Conservation (phyloP, 75 land plant genomes). For the Pinus taeda region DNA sequence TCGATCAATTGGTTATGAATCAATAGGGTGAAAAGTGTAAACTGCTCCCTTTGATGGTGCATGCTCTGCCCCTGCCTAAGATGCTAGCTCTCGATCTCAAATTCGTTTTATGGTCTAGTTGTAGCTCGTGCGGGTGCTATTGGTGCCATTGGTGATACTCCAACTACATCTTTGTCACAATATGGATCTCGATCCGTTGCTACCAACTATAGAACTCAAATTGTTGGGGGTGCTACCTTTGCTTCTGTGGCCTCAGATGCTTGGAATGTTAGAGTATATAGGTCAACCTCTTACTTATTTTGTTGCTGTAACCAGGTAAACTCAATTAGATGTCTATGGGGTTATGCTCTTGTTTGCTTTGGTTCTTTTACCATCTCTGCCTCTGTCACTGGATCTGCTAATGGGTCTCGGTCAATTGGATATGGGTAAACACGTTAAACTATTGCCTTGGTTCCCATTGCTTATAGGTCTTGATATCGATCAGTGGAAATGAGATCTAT, state of each 20-base stretch:
- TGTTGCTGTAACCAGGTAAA: background rate
- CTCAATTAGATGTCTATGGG: background rate
- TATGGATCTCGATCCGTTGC: background rate
- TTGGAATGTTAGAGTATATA: background rate
- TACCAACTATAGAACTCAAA: background rate
- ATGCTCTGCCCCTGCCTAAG: background rate
- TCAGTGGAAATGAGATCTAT: background rate
- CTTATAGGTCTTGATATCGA: background rate
- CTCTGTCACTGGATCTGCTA: background rate
- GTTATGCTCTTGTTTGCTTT: background rate
- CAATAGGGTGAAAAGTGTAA: background rate
- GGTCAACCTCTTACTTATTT: background rate
- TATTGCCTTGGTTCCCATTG: background rate
- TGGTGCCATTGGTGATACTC: constrained; percentile 4
- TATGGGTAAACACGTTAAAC: background rate
- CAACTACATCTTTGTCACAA: background rate
- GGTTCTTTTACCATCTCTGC: background rate
- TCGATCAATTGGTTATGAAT: background rate
- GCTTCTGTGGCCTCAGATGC: background rate
- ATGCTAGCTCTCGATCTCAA: constrained; percentile 1
- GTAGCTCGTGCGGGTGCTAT: background rate
- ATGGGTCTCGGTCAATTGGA: background rate
- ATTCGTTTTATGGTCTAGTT: background rate
- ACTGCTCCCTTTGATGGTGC: constrained; percentile 1
- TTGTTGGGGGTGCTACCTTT: background rate